These are phyloP conservation scores for Populus tremula DNA, from an alignment of 345 rosid species.

Conservation along the genomic window DNA sequence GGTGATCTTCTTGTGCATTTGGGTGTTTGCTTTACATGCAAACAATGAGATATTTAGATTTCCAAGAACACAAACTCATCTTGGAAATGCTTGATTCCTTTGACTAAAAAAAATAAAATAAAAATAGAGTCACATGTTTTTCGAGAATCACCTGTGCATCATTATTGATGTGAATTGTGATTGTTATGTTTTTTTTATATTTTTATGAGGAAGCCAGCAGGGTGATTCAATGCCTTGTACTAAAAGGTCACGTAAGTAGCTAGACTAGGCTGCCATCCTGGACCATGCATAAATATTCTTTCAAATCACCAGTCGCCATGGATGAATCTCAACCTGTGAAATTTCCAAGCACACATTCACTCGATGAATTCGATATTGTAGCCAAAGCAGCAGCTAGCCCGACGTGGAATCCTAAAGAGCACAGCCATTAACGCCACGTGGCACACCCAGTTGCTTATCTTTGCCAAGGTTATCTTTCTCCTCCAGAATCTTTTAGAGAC, in stretches of 20 bases:
- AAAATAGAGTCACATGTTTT: too few relatives aligned
- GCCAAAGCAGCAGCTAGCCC: not conserved
- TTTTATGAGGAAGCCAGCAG: too few relatives aligned
- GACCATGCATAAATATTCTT: not conserved
- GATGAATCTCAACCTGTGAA: not conserved
- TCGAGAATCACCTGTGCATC: too few relatives aligned
- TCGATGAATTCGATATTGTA: not conserved
- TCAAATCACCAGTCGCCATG: not conserved
- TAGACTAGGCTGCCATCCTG: not conserved
- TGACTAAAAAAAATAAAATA: too few relatives aligned
- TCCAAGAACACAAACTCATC: too few relatives aligned
- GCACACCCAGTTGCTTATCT: slow-evolving; percentile 10
- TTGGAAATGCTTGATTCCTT: not conserved
- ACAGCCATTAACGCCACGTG: slow-evolving; percentile 23
- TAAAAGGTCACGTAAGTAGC: too few relatives aligned
- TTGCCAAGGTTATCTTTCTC: slow-evolving; percentile 2
- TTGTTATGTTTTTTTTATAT: too few relatives aligned
- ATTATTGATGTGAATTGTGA: too few relatives aligned
- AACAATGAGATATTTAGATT: too few relatives aligned
- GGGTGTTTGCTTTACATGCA: too few relatives aligned
- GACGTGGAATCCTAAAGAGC: slow-evolving; percentile 34
- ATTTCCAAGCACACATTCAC: not conserved
- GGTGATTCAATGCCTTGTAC: not conserved
- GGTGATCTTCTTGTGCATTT: too few relatives aligned
- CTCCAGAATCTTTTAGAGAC: slow-evolving; percentile 6